Percentiles rank a stretch among this genome's conserved stretches.
These are phyloP conservation scores for Stromatinia cepivora DNA, from an alignment of 2,329 filamentous ascomycete species.

Conservation along the genomic window DNA sequence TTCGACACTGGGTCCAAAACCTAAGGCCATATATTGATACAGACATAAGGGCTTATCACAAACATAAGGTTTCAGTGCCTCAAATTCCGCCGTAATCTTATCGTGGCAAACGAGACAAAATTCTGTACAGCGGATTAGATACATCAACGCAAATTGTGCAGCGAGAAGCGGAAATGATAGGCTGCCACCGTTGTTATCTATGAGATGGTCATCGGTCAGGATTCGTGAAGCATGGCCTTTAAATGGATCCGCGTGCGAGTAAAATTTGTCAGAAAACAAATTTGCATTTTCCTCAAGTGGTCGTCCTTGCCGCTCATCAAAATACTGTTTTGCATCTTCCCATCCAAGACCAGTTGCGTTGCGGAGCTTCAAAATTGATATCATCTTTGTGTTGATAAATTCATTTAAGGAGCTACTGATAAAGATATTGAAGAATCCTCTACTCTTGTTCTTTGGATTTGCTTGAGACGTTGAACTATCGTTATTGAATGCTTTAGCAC, in stretches of 20 bases:
- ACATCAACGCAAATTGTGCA: slow-evolving; percentile 76
- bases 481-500: slow-evolving; percentile 23
- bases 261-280: slow-evolving; percentile 20
- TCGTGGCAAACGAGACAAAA: slow-evolving; percentile 86
- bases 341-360: slow-evolving; percentile 56
- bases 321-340: slow-evolving; percentile 58
- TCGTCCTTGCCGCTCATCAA: slow-evolving; percentile 35
- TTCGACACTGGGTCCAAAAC: slow-evolving; percentile 81
- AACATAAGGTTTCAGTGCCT: slow-evolving; percentile 75
- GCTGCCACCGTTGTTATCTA: slow-evolving; percentile 35
- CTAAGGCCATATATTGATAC: slow-evolving; percentile 85
- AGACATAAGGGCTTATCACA: slow-evolving; percentile 75
- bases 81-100: slow-evolving; percentile 63
- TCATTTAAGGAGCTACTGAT: slow-evolving; percentile 71
- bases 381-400: slow-evolving; percentile 65
- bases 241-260: slow-evolving; percentile 16
- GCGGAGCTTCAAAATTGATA: slow-evolving; percentile 62
- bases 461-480: neutral
- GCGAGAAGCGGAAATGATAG: slow-evolving; percentile 56
- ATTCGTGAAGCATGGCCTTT: slow-evolving; percentile 31
- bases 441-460: neutral
- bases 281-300: slow-evolving; percentile 27
- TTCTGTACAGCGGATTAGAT: slow-evolving; percentile 77
- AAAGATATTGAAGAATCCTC: slow-evolving; percentile 58
- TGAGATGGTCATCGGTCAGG: slow-evolving; percentile 40